Evolutionary conservation across 306 rosid species (phyloP), one percentile per base, ranked within the genome.

Genomic region (Dryas alaskensis): DNA sequence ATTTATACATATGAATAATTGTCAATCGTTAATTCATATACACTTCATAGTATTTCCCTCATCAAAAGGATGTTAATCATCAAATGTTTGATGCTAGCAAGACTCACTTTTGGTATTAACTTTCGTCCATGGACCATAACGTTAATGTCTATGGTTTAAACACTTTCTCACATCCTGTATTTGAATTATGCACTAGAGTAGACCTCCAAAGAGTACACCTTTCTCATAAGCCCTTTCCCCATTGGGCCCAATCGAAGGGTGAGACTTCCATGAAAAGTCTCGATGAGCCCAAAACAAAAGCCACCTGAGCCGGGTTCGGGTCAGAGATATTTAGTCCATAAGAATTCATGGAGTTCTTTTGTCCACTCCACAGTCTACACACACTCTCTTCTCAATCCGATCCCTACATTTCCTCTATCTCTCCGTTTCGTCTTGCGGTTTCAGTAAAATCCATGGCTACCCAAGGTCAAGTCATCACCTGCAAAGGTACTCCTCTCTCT

Each of bases 381-480:
- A 16, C 52, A 8, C 63, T 3, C 71, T 47, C 55, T 61, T 51
- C 72, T 52, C 47, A 31, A 16, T 79, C 74, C 9, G 17, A 65
- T 70, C 75, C 65, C 19, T 17, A 13, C 14, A 0, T 43, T 22
- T 47, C 8, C 65, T 70, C 62, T 43, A 2, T 45, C 16, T 42
- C n/a, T 58, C 60, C 2, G 11, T 52, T 25, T n/a, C 5, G 9
- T 44, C 46, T 8, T 67, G 67, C 47, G 82, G 75, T 55, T 61
- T 61, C 69, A 14, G 54, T 53, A 14, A 45, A 78, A 12, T 78
- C 84, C 57, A 92, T 92, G 98, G 96, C 97, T 66, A 87, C 93
- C 46, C 89, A 81, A 80, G 98, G 96, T 79, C 93, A 87, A 86
- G 86, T 93, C 12, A 93, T 93, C 78, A 89, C 98, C 67, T 93